Base-by-base conservation (phyloP, 306 rosid genomes). In the Acmispon strigosus region DNA sequence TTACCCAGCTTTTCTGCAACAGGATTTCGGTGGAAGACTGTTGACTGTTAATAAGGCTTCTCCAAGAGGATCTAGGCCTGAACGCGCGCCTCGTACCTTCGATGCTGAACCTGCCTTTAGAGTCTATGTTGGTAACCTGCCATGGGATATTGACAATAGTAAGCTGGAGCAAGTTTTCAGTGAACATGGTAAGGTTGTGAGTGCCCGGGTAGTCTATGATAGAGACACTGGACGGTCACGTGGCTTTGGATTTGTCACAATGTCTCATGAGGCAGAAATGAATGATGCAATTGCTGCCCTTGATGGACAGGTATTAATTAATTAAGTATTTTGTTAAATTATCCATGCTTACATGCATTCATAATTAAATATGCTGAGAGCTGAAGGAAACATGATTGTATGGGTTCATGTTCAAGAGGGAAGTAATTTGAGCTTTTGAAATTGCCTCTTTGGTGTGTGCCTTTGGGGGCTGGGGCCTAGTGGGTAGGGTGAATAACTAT, bases 251-350 rank as follows among this genome's bases (percentile, higher is more conserved):
- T 95, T 95, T 76, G 99, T 95, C 34, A 87, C 90, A 48, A 77
- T 91, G 85, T 69, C 92, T 14, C 78, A 82, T 27, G 99, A 95
- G 63, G 66, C 77, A 8, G 99, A 79, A 76, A 81, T 89, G 99
- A 90, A 87, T 62, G 96, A 86, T 73, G 99, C 99, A 67, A 84
- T 95, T 74, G 92, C 90, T 74, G 99, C 97, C 53, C 87, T 91
- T 19, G 96, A 95, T 75, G 99, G 99, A 56, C 96, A 95, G 99
- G 99, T 95, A 95, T n/a, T n/a, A n/a, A n/a, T 63, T 37, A 16
- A 74, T 43, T 0, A 13, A 49, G 12, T 43, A 45, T 57, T 63
- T 73, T 52, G 34, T 65, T 14, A 29, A 47, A 4, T 44, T 24
- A 48, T 34, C 59, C 22, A 60, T 17, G 29, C 36, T 74, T 57